Evolutionary conservation across 345 rosid species (phyloP), one percentile per base, ranked within the genome.

Genomic region (Sapria himalayana): DNA sequence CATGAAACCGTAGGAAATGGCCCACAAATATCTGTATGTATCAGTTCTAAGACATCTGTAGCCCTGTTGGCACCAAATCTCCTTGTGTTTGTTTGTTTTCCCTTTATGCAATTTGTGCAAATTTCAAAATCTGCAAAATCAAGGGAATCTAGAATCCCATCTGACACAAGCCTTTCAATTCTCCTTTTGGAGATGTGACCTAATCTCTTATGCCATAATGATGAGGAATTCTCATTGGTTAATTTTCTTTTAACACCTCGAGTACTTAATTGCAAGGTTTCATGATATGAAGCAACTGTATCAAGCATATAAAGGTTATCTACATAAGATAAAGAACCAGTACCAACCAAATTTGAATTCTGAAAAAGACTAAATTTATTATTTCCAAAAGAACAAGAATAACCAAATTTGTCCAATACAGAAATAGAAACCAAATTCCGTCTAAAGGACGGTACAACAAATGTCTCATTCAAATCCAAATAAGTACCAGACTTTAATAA

Each of bases 151-250:
- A 42, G 9, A 42, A 42, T 42, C 15, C n/a, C 1, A 15, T 22
- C 33, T 13, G 33, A 24, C 33, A 42, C n/a, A 32, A 33, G 40
- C 15, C 50, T 46, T 13, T 32, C 11, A 16, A 17, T 46, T 23
- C 40, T 46, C 1, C 7, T 7, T 27, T 39, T 19, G 2, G 27
- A 39, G 22, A 39, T 39, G 12, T 39, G 43, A 39, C 27, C 43
- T 19, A 39, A 39, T 0, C 4, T 0, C 32, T 42, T 22, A 0
- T 41, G 0, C 29, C 33, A 41, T 41, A 41, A 23, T 3, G 46
- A 3, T 4, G 18, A 5, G 5, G 7, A 41, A 41, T 22, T 41
- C 10, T 3, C 2, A 9, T 39, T 39, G 7, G 11, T 2, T 29
- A 27, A 27, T 29, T 27, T 27, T 3, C 8, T 10, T 17, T 29